Base-by-base conservation (phyloP, 2,329 filamentous ascomycete genomes). In the Escovopsis sp. region DNA sequence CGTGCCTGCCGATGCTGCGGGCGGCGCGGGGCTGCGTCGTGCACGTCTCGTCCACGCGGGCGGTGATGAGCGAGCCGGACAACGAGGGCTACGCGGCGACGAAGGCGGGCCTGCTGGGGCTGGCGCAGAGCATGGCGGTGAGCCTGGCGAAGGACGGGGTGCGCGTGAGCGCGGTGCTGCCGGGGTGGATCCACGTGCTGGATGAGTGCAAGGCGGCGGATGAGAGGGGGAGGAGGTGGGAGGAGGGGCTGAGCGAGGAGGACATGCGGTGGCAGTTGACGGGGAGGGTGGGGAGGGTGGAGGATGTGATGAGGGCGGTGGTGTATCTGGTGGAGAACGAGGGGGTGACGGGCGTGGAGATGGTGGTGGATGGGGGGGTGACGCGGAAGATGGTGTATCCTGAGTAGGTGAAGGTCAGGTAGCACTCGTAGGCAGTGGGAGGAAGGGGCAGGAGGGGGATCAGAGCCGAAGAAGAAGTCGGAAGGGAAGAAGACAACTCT, bases 151-250 rank as follows among this genome's bases (percentile, higher is more conserved):
- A 51, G 4, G 55, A 59, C 31, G 55, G 57, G 10, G 57, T 70
- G 18, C 52, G 62, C 4, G 61, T 65, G 18, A 69, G 67, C 40
- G 57, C 63, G 0, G 61, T 70, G 13, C 44, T 67, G 25, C 65
- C 63, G 0, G 65, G 66, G 0, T 70, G 66, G 66, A 65, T 70
- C 32, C 56, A 68, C 43, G 65, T 68, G 7, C 50, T 45, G 32
- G 53, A 66, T 31, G 49, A 52, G 39, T 46, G 45, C 37, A 44
- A 39, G 27, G 46, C 41, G 17, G 49, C 48, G 9, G 49, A 68
- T 43, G 56, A 60, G 43, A 47, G 53, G 28, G 55, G 55, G 0
- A 40, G 34, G 33, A 40, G 41, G 25, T 69, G 65, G 66, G 62
- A 65, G 39, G 59, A 65, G 4, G 63, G 58, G 0, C 43, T 68